Evolutionary conservation across 352 stramenopile species (phyloP).

Genomic region (Phytophthora pisi): DNA sequence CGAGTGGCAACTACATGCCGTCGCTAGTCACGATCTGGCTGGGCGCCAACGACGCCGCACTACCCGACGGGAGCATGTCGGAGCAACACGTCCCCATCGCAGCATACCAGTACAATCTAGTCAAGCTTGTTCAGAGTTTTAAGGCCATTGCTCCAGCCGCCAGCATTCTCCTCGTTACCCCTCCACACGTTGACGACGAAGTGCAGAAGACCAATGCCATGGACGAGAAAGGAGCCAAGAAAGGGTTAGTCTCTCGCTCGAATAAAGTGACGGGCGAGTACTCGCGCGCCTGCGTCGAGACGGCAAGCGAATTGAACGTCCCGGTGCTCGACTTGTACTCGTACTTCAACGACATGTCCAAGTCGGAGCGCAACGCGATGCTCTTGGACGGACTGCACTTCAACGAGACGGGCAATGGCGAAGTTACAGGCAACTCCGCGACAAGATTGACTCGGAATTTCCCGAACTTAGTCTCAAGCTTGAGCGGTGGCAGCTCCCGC

Average conservation of each 20-base stretch:
- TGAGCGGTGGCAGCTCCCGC: constrained; percentile 34
- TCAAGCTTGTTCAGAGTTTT: constrained; percentile 31
- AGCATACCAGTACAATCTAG: constrained; percentile 49
- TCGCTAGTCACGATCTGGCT: constrained; percentile 56
- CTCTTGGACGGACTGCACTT: constrained; percentile 59
- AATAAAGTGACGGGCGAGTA: constrained; percentile 49
- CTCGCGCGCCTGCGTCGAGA: constrained; percentile 43
- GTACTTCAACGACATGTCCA: constrained; percentile 43
- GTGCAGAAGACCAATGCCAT: constrained; percentile 19
- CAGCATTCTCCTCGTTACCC: constrained; percentile 35
- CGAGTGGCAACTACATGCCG: constrained; percentile 21
- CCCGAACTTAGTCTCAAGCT: constrained; percentile 15
- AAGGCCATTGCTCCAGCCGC: constrained; percentile 19
- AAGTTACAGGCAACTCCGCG: constrained; percentile 27
- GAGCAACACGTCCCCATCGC: constrained; percentile 51
- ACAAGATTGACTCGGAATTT: constrained; percentile 26
- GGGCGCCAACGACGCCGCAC: constrained; percentile 62
- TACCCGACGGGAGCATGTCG: constrained; percentile 29
- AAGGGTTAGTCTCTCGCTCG: constrained; percentile 40
- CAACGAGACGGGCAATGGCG: constrained; percentile 43
- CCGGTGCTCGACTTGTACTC: constrained; percentile 48
- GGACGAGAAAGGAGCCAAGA: constrained; percentile 19
- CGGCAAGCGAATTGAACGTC: constrained; percentile 31
- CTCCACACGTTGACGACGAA: constrained; percentile 40
- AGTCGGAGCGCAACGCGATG: constrained; percentile 33